Evolutionary conservation across 1,284 basidiomycete species (phyloP), one percentile per base, ranked within the genome.

Genomic region (Chalciporus sp.): DNA sequence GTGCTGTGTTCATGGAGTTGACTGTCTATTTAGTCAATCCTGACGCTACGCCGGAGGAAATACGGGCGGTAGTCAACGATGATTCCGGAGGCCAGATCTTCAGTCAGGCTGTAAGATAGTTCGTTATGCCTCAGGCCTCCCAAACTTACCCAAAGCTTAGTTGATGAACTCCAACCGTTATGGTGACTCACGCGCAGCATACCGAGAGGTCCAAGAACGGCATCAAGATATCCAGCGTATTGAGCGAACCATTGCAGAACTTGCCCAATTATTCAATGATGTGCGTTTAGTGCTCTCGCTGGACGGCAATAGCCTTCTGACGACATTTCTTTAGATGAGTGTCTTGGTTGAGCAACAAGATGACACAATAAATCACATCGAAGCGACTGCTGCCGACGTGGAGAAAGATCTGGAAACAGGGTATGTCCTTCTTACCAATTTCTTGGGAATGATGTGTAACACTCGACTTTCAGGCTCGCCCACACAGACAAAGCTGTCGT

Each of bases 151-250:
- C 50, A 45, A 26, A 29, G 35, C 31, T 9, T 65, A 94, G 92
- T 80, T 96, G 60, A 81, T 95, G 78, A 92, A 87, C 75, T 94
- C 93, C 35, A 94, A 92, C 72, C 88, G 95, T 35, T 93, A 94
- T 65, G 94, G 90, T 51, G 90, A 94, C 65, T 95, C 96, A 29
- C 84, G 90, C 56, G 90, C 88, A 14, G 95, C 95, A 1, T 95
- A 96, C 73, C 86, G 90, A 51, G 96, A 98, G 72, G 96, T 98
- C 23, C 95, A 98, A 76, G 92, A 92, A 69, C 88, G 97, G 55
- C 95, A 98, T 69, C 91, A 92, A 69, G 96, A 99, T 64, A 92
- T 99, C 70, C 89, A 93, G 71, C 89, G 91, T 61, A 98, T 99
- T 66, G 95, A 98, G 72, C 83, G 83, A 74, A 98, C 95, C 8